Evolutionary conservation across 2,329 filamentous ascomycete species (phyloP).

Genomic region (Colletotrichum graminicola): DNA sequence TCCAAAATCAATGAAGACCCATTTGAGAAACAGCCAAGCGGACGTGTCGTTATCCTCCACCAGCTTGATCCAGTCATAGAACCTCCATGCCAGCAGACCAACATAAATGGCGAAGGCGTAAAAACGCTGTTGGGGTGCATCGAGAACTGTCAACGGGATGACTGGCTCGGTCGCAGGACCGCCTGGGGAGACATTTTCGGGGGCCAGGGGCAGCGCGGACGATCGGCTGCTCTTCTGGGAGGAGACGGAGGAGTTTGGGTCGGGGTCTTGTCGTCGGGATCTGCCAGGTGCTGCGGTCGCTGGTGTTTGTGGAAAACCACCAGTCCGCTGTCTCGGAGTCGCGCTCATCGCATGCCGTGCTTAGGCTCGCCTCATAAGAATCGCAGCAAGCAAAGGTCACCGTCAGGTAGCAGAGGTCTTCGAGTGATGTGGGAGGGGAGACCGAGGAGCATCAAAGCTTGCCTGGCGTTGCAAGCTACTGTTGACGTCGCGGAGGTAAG

Average conservation of each 20-base stretch:
- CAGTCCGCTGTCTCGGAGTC: conserved; percentile 85
- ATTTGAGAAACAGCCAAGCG: conserved; percentile 93
- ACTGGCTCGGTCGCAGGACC: conserved; percentile 65
- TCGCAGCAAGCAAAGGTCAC: conserved; percentile 1
- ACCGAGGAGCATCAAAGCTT: conserved; percentile 7
- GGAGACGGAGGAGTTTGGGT: conserved; percentile 39
- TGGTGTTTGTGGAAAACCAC: conserved; percentile 83
- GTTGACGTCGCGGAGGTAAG: conserved; percentile 27
- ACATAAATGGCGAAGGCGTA: conserved; percentile 87
- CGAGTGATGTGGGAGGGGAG: not conserved
- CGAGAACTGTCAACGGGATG: conserved; percentile 84
- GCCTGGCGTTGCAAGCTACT: conserved; percentile 30
- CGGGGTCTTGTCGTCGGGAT: conserved; percentile 48
- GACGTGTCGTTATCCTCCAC: conserved; percentile 87
- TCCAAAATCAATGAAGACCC: conserved; percentile 86
- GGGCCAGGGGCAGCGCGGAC: conserved; percentile 60
- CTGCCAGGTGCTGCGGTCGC: conserved; percentile 58
- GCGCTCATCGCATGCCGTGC: conserved; percentile 80
- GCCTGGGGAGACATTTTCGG: conserved; percentile 52
- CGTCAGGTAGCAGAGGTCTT: not conserved
- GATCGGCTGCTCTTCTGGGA: conserved; percentile 32
- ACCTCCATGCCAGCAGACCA: conserved; percentile 81
- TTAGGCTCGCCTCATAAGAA: conserved; percentile 42
- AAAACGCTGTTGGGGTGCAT: conserved; percentile 90
- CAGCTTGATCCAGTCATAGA: conserved; percentile 86